A percentile compares a stretch with the other conserved stretches of the same genome.
Evolutionary conservation across 805 yeast genomes (phyloP).

Genomic region (Hagleromyces aurorensis): DNA sequence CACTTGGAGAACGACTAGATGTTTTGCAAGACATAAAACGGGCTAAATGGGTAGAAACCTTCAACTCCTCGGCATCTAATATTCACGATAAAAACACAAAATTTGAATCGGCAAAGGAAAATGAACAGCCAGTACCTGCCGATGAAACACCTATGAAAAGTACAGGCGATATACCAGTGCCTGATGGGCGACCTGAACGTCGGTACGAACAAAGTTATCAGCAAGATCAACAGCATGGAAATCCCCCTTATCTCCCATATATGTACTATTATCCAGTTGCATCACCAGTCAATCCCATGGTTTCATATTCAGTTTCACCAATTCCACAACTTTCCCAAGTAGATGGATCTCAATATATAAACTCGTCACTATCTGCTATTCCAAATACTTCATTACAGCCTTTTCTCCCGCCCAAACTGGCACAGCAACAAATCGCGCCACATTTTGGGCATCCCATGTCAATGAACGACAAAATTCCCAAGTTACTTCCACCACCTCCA

Average conservation of each 20-base stretch:
- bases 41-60: conserved; percentile 29
- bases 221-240: neutral
- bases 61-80: conserved; percentile 23
- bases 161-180: conserved; percentile 1
- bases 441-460: too few species aligned
- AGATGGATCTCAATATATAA: conserved; percentile 13
- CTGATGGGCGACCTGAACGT: too few species aligned
- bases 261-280: conserved; percentile 23
- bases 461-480: conserved; percentile 9
- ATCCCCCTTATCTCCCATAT: conserved; percentile 17
- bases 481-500: conserved; percentile 24
- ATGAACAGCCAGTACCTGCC: too few species aligned
- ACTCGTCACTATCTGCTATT: conserved; percentile 15
- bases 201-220: too few species aligned
- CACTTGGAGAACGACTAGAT: conserved; percentile 27
- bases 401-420: conserved; percentile 18
- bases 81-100: conserved; percentile 1
- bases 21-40: conserved; percentile 22
- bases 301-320: conserved; percentile 21
- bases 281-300: conserved; percentile 13
- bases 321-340: conserved; percentile 10
- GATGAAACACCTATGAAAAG: too few species aligned
- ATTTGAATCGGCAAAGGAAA: neutral
- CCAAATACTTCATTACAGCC: conserved; percentile 27
- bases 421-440: conserved; percentile 7